Conservation (phyloP, 1,139 yeast species). For the Lizanozyma gosingica region DNA sequence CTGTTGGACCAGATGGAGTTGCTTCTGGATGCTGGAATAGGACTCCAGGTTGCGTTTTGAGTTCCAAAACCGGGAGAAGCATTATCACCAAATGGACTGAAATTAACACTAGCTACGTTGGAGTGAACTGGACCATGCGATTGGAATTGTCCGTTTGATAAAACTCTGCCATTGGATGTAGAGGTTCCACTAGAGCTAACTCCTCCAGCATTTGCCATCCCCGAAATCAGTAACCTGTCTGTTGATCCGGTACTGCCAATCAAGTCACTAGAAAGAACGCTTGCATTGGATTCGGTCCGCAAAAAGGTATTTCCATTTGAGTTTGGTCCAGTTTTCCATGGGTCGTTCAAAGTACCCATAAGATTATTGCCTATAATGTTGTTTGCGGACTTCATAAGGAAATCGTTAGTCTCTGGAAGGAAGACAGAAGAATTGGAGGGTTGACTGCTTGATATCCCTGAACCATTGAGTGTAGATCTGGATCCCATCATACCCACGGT, state of each 20-base stretch:
- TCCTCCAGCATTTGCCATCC: neutral
- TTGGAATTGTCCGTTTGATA: neutral
- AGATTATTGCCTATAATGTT: neutral
- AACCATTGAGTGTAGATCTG: slow-evolving; percentile 8
- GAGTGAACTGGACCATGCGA: neutral
- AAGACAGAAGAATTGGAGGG: neutral
- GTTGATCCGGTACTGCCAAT: neutral
- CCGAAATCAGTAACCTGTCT: neutral
- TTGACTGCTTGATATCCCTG: neutral
- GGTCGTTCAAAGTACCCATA: neutral
- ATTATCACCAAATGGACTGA: neutral
- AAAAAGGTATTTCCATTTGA: neutral
- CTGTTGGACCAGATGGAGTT: slow-evolving; percentile 33
- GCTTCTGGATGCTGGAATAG: slow-evolving; percentile 14
- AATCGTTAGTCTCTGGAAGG: neutral
- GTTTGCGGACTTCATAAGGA: neutral
- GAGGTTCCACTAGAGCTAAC: neutral
- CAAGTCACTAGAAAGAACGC: neutral
- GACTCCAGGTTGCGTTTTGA: slow-evolving; percentile 12
- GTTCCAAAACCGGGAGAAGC: neutral
- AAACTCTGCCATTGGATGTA: neutral
- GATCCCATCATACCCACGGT: neutral
- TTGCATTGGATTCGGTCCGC: neutral
- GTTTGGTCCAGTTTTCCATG: neutral
- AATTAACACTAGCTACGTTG: neutral